A percentile compares a stretch with the other conserved stretches of the same genome.
Conservation (phyloP, 2,329 filamentous ascomycete genomes). For the Westerdykella sp. region DNA sequence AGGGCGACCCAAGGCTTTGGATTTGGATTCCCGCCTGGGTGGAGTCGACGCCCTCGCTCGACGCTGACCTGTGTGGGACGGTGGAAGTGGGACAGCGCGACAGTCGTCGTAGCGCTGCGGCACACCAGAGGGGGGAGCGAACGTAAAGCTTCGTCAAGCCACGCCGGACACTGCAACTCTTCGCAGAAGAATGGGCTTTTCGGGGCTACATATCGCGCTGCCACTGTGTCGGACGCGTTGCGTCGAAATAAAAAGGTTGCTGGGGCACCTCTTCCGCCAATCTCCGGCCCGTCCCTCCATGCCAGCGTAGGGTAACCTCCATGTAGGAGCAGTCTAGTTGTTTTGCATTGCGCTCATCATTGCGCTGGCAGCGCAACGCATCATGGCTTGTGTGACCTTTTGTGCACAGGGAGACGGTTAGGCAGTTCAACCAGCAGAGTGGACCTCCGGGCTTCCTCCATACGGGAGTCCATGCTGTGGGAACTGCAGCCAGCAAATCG, state of each 20-base stretch:
- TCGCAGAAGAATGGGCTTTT: too few species aligned
- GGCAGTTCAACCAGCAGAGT: slow-evolving; percentile 4
- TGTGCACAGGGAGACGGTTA: slow-evolving; percentile 10
- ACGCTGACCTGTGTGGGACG: too few species aligned
- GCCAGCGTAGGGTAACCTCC: not conserved
- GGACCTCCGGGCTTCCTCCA: too few species aligned
- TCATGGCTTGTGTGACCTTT: slow-evolving; percentile 16
- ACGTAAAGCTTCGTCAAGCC: too few species aligned
- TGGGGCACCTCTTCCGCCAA: not conserved
- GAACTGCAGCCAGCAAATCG: slow-evolving; percentile 15
- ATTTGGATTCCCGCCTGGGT: not conserved
- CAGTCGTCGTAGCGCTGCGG: too few species aligned
- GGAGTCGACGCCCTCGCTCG: not conserved
- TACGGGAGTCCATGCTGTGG: too few species aligned
- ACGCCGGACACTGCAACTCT: too few species aligned
- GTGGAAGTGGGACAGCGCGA: too few species aligned
- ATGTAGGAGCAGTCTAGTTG: not conserved
- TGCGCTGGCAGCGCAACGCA: too few species aligned
- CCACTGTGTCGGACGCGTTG: too few species aligned
- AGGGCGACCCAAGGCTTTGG: not conserved
- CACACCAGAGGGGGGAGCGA: too few species aligned
- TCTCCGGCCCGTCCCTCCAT: not conserved
- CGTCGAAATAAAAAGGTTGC: not conserved
- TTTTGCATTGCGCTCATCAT: too few species aligned
- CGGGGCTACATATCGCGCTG: not conserved